Evolutionary conservation across 2,329 filamentous ascomycete species (phyloP).

Genomic region (Lomentospora prolificans): DNA sequence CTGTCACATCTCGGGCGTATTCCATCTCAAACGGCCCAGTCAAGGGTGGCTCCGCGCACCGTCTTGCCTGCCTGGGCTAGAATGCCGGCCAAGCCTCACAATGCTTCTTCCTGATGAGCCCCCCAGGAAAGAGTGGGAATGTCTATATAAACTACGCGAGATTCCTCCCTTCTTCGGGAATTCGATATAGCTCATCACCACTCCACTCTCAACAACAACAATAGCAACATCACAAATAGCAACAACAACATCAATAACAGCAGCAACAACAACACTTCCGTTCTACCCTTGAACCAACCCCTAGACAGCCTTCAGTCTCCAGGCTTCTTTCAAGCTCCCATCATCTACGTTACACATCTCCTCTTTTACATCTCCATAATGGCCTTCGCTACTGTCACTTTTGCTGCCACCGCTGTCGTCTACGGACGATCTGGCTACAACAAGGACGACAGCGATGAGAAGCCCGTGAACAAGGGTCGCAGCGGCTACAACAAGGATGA

Average conservation of each 20-base stretch:
- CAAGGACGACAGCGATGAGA: constrained; percentile 7
- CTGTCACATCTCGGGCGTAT: neutral
- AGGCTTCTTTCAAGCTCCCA: neutral
- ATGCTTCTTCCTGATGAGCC: neutral
- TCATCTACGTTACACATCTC: neutral
- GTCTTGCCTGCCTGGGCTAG: neutral
- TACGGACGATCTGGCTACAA: constrained; percentile 11
- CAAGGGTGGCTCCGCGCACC: neutral
- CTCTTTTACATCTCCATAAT: constrained; percentile 11
- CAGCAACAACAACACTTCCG: neutral
- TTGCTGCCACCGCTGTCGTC: constrained; percentile 16
- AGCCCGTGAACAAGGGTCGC: constrained; percentile 26
- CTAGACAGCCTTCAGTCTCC: too few relatives aligned
- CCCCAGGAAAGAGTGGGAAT: neutral
- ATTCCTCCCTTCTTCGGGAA: neutral
- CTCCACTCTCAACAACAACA: constrained; percentile 3
- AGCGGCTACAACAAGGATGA: constrained; percentile 24
- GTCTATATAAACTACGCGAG: constrained; percentile 2
- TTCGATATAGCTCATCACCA: constrained; percentile 6
- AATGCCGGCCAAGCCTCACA: neutral
- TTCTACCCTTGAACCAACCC: too few relatives aligned
- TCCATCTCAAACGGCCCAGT: neutral
- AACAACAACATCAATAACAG: neutral
- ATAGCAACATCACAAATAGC: constrained; percentile 5
- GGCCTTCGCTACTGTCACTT: constrained; percentile 17